Conservation (phyloP, 2,329 filamentous ascomycete species). For the Apiospora arundinis region DNA sequence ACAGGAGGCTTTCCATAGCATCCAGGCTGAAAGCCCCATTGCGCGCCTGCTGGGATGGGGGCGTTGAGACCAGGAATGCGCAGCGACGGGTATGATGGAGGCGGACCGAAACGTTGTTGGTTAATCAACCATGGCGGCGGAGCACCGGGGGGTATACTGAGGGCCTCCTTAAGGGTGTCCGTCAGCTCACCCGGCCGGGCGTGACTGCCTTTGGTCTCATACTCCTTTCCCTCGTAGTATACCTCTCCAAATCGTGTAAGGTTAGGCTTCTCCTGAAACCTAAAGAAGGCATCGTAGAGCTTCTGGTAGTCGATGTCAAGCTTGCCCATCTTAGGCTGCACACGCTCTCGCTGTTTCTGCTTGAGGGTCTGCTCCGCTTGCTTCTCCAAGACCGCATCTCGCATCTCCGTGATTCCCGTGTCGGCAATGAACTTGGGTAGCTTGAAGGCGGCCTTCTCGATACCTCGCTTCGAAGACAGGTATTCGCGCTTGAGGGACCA, state of each 20-base stretch:
- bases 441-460: conserved; percentile 92
- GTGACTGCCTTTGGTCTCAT: conserved; percentile 91
- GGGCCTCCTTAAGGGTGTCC: conserved; percentile 87
- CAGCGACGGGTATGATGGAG: conserved; percentile 92
- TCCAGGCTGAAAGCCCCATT: conserved; percentile 95
- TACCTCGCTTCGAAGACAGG: conserved; percentile 92
- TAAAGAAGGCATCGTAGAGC: conserved; percentile 97
- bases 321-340: conserved; percentile 95
- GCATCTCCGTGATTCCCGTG: conserved; percentile 97
- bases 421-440: conserved; percentile 97
- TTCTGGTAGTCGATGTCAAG: conserved; percentile 98
- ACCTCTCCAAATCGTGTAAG: conserved; percentile 95
- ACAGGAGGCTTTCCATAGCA: conserved; percentile 96
- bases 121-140: conserved; percentile 98
- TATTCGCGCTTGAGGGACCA: conserved; percentile 98
- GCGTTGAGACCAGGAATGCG: conserved; percentile 95
- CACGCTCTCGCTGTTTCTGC: conserved; percentile 93
- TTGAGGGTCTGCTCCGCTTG: conserved; percentile 91
- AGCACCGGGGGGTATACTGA: conserved; percentile 91
- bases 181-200: conserved; percentile 89
- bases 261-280: conserved; percentile 94
- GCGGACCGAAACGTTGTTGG: conserved; percentile 91
- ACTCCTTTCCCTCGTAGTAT: conserved; percentile 99
- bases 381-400: conserved; percentile 94
- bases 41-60: conserved; percentile 84